Base-by-base conservation (phyloP, 805 yeast species). In the Tetrapisispora pingtungensis region DNA sequence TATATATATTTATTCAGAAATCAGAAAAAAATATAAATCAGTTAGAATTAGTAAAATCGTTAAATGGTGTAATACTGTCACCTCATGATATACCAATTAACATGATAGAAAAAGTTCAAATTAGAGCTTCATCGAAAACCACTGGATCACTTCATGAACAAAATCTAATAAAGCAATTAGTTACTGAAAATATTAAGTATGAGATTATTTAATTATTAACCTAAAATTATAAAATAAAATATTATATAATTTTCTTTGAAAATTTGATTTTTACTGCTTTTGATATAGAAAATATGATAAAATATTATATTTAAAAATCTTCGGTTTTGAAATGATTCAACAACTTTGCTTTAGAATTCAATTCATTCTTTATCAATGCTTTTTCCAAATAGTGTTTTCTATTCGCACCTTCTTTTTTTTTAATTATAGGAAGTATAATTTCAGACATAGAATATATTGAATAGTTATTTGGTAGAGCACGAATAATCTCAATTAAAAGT, bases 11-110 rank as follows among this genome's bases (percentile, higher is more conserved):
- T 54, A 31, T 90, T 3, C 78, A 88, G 54, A 65, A 74, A 2
- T 67, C 59, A 3, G 70, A 70, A 49, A 69, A 84, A 24, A 49
- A 75, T 30, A 49, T 57, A 1, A 54, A 57, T 27, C 69, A 18
- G 52, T 54, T 46, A 32, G 41, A 42, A 12, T 75, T 93, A 44
- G 82, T 68, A 64, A 70, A 66, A 54, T 80, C 94, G 40, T 65
- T 72, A 14, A 93, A 93, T 57, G 78, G 83, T 10, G 97, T 88
- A 7, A 76, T 84, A 22, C 62, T 89, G 42, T 71, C 83, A 3
- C 66, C 74, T 6, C 90, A 94, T 1, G 71, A 77, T 56, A 63
- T 61, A 4, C 56, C 60, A 8, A 12, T 55, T 3, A 27, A 45
- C 2, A 49, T 46, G 8, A 49, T 64, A 37, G 58, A 61, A 17